Percentiles rank a stretch among this genome's conserved stretches.
Conservation (phyloP, 768 basidiomycete genomes). For the Mycena rebaudengoi region DNA sequence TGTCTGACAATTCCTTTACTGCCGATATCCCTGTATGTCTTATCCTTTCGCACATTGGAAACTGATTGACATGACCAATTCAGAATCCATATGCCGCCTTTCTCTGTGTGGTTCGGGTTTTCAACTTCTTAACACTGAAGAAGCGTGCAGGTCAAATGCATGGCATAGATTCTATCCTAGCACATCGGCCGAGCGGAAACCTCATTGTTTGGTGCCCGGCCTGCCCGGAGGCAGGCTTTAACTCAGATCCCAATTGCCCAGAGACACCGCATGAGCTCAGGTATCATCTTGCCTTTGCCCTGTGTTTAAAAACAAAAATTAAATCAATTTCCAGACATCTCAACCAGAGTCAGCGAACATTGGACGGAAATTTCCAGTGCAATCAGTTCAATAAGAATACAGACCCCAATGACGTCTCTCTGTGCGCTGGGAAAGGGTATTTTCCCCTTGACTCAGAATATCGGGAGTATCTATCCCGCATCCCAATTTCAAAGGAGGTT, state of each 20-base stretch:
- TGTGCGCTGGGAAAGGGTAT: slow-evolving; percentile 14
- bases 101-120: slow-evolving; percentile 27
- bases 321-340: too few relatives aligned
- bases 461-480: slow-evolving; percentile 14
- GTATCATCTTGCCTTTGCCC: too few relatives aligned
- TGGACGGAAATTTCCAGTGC: slow-evolving; percentile 31
- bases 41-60: not conserved
- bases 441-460: slow-evolving; percentile 22
- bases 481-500: not conserved
- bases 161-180: slow-evolving; percentile 25
- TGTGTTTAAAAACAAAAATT: too few relatives aligned
- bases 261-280: slow-evolving; percentile 19
- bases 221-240: slow-evolving; percentile 27
- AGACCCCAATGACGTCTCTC: too few relatives aligned
- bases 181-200: slow-evolving; percentile 21
- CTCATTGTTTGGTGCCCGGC: slow-evolving; percentile 28
- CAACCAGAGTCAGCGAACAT: slow-evolving; percentile 11
- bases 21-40: slow-evolving; percentile 23
- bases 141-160: slow-evolving; percentile 31
- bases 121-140: slow-evolving; percentile 15
- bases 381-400: slow-evolving; percentile 23
- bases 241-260: slow-evolving; percentile 16
- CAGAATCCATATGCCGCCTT: slow-evolving; percentile 13
- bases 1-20: slow-evolving; percentile 32
- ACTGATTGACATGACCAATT: slow-evolving; percentile 19